Evolutionary conservation across 1,139 yeast species (phyloP), one percentile per base, ranked within the genome.

Genomic region (Lodderomyces jiufengensis): DNA sequence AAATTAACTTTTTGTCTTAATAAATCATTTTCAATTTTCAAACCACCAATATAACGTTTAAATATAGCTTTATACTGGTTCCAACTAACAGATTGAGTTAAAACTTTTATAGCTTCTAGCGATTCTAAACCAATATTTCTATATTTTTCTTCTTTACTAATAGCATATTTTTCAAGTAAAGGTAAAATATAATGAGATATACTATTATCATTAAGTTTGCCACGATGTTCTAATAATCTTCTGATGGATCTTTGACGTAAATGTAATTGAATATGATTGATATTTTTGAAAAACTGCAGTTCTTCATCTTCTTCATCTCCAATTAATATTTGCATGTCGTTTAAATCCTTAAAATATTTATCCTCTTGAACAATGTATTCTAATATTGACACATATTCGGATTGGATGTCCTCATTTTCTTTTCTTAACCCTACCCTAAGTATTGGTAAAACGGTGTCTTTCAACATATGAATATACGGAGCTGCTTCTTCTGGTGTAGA

Each of bases 111-210:
- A 0, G 90, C 66, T 7, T 62, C 64, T 31, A 85, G 65, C 0
- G 95, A 73, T 47, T 86, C 96, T 50, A 82, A 79, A 10, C 90
- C 77, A 43, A 90, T 63, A 47, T 82, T 81, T 52, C 86, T 76
- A 38, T 76, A 68, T 41, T 80, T 87, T 21, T 78, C 85, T 29
- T 75, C 81, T 24, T 66, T 65, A 55, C 78, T 67, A 42, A 70
- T 68, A 1, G 81, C 83, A 59, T 81, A 87, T 44, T 78, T 80
- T 61, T 92, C 98, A 45, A 88, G 70, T 42, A 90, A 74, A 3
- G 98, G 97, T 40, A 94, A 61, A 36, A 94, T 55, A 53, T 83
- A 88, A 50, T 86, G 94, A 0, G 95, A 73, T 38, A 90, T 78
- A 46, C 80, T 81, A 27, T 69, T 63, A 20, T 70, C 66, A 18